phyloP scores from a whole-genome alignment of 1,284 basidiomycete genomes.

The Fistulinella staudtii region DNA sequence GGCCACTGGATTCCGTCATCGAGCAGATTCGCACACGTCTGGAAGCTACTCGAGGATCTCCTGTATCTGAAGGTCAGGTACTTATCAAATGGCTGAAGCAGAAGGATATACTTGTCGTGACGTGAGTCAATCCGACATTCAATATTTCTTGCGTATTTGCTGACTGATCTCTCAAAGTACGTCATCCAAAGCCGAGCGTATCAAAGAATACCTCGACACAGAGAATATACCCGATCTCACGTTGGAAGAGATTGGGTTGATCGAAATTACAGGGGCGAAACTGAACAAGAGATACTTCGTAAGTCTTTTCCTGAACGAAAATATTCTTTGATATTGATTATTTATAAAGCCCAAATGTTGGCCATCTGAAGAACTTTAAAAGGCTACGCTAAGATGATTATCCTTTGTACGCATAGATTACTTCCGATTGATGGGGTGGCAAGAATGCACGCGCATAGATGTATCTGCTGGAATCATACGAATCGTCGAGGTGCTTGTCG shows the following conservation, averaged over 20 bases:
- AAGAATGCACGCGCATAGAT: too few species aligned
- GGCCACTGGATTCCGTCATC: conserved; percentile 51
- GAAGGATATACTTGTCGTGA: conserved; percentile 61
- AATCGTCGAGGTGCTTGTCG: too few species aligned
- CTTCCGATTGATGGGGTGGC: too few species aligned
- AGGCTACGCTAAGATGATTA: too few species aligned
- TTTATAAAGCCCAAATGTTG: conserved; percentile 16
- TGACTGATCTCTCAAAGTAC: conserved; percentile 43
- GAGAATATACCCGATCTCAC: conserved; percentile 55
- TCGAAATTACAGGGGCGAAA: conserved; percentile 60
- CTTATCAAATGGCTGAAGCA: conserved; percentile 60
- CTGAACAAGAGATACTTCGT: conserved; percentile 46
- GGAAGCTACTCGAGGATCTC: conserved; percentile 39
- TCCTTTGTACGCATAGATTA: too few species aligned
- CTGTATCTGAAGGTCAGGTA: conserved; percentile 52
- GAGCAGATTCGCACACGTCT: conserved; percentile 47
- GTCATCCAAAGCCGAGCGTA: conserved; percentile 62
- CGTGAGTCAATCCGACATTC: conserved; percentile 43
- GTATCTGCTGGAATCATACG: too few species aligned
- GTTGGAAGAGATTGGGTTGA: conserved; percentile 54
- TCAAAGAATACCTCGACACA: conserved; percentile 63
- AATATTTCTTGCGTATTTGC: background rate
- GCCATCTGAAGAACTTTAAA: conserved; percentile 13
- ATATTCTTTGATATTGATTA: conserved; percentile 1
- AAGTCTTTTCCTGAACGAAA: background rate